Evolutionary conservation across 352 stramenopile species (phyloP).

Genomic region (Globisporangium cederbergense): DNA sequence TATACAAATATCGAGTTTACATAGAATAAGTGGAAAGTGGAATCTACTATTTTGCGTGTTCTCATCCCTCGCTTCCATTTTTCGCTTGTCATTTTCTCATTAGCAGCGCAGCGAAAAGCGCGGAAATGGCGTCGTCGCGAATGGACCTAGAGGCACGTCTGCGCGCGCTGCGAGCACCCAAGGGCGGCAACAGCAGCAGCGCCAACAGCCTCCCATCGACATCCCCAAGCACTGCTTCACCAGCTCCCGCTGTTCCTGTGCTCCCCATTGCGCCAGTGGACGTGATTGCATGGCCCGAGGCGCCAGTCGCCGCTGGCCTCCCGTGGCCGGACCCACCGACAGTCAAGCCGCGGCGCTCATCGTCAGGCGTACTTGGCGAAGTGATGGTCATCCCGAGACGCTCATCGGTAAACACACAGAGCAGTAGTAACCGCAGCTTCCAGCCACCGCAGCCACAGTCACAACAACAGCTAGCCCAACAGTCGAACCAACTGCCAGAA

Average conservation of each 20-base stretch:
- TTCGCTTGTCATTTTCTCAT: slow-evolving; percentile 4
- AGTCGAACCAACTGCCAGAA: background rate
- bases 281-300: slow-evolving; percentile 11
- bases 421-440: slow-evolving; percentile 3
- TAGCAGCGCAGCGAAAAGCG: no score
- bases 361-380: background rate
- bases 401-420: slow-evolving; percentile 2
- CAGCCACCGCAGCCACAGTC: background rate
- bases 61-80: background rate
- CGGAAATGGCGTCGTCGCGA: slow-evolving; percentile 22
- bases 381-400: slow-evolving; percentile 2
- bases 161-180: slow-evolving; percentile 42
- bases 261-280: background rate
- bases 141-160: slow-evolving; percentile 63
- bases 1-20: background rate
- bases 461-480: background rate
- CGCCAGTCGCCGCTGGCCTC: slow-evolving; percentile 3
- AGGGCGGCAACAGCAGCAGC: slow-evolving; percentile 15
- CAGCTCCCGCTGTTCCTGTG: background rate
- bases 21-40: background rate
- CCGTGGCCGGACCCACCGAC: slow-evolving; percentile 17
- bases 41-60: background rate
- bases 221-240: background rate
- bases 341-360: slow-evolving; percentile 7
- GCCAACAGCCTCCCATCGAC: background rate